These are phyloP conservation scores for Arabidopsis thaliana DNA, from an alignment of 345 rosid genomes.

Conservation along the genomic window DNA sequence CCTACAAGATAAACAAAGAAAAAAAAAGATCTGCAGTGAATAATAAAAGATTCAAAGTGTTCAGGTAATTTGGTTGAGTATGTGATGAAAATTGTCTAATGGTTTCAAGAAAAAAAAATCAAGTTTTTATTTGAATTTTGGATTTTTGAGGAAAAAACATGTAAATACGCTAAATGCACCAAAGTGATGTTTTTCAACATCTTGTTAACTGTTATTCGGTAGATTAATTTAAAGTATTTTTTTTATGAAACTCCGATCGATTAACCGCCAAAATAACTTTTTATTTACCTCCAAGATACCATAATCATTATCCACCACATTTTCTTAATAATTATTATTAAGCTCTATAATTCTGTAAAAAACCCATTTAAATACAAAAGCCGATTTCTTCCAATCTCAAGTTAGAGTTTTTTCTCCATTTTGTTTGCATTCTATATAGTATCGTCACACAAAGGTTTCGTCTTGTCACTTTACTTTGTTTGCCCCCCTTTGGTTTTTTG, in stretches of 20 bases:
- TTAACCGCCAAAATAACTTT: conserved; percentile 1
- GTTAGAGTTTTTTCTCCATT: conserved; percentile 12
- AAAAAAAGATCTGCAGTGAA: too few species aligned
- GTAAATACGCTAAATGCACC: background rate
- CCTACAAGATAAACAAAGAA: too few species aligned
- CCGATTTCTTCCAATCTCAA: conserved; percentile 3
- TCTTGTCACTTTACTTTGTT: conserved; percentile 34
- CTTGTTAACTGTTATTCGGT: background rate
- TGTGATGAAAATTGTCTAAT: background rate
- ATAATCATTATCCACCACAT: conserved; percentile 9
- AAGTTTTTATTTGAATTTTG: background rate
- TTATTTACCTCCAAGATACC: background rate
- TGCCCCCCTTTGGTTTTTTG: conserved; percentile 16
- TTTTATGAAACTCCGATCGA: background rate
- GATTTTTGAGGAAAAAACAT: background rate
- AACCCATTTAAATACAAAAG: conserved; percentile 5
- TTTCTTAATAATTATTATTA: background rate
- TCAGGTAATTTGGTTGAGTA: background rate
- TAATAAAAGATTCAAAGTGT: background rate
- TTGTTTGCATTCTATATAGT: conserved; percentile 28
- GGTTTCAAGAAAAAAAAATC: too few species aligned
- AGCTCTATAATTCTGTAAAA: background rate
- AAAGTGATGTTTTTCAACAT: too few species aligned
- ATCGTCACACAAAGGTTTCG: conserved; percentile 39
- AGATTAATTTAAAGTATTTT: background rate